These are phyloP conservation scores for Spergularia bocconei DNA, from an alignment of 148 eudicot species.

Conservation along the genomic window DNA sequence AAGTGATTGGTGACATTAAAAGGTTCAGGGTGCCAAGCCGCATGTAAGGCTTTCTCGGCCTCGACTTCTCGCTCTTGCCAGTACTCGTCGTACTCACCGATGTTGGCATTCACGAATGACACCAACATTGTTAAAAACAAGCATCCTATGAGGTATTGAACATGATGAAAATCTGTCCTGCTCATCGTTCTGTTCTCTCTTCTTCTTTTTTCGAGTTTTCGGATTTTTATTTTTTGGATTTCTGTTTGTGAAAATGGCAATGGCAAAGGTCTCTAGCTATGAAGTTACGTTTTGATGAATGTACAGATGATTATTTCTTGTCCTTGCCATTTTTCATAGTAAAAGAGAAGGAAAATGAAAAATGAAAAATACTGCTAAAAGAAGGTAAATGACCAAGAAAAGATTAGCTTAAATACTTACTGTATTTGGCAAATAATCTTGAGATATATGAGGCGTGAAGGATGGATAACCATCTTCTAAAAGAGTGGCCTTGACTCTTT, in stretches of 20 bases:
- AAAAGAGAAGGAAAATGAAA: not conserved
- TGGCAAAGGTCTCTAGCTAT: not conserved
- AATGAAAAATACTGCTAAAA: not conserved
- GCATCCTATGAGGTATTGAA: not conserved
- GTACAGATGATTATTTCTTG: not conserved
- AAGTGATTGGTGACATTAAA: slow-evolving; percentile 31
- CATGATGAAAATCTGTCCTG: not conserved
- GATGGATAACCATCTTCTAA: slow-evolving; percentile 17
- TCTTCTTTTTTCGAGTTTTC: not conserved
- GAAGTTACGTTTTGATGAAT: not conserved
- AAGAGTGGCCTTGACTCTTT: slow-evolving; percentile 1
- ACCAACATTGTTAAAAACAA: slow-evolving; percentile 1
- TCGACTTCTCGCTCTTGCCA: slow-evolving; percentile 33
- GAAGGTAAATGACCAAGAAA: not conserved
- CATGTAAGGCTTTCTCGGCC: slow-evolving; percentile 28
- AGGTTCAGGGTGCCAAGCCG: slow-evolving; percentile 45
- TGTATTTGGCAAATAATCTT: slow-evolving; percentile 8
- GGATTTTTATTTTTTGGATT: not conserved
- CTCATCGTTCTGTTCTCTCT: not conserved
- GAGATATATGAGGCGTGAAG: slow-evolving; percentile 12
- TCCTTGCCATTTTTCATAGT: not conserved
- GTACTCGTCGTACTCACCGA: slow-evolving; percentile 31
- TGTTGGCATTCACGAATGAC: slow-evolving; percentile 12
- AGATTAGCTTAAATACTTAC: not conserved
- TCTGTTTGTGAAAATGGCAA: not conserved